Evolutionary conservation across 2,329 filamentous ascomycete genomes (phyloP).

Genomic region (Exophiala alcalophila): DNA sequence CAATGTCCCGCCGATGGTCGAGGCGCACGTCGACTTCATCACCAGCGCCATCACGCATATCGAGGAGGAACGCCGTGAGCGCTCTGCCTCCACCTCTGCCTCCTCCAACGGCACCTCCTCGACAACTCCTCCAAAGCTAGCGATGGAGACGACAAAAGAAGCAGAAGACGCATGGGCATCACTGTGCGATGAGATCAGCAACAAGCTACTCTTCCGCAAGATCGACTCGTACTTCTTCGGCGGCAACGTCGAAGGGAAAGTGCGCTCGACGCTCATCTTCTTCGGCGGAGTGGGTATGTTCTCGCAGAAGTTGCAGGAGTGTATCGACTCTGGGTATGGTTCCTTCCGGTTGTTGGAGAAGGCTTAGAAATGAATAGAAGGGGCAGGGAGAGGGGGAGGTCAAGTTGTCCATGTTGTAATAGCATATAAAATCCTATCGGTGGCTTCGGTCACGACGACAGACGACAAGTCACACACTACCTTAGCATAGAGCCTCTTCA

Average conservation of each 20-base stretch:
- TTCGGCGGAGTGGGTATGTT: constrained; percentile 19
- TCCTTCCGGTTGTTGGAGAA: constrained; percentile 4
- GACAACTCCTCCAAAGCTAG: constrained; percentile 31
- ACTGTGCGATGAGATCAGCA: constrained; percentile 29
- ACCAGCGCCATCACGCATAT: constrained; percentile 7
- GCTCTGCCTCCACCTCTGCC: too few species aligned
- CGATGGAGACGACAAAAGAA: constrained; percentile 28
- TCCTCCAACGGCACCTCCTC: too few species aligned
- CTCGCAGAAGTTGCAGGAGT: constrained; percentile 13
- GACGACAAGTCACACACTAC: too few species aligned
- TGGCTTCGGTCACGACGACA: too few species aligned
- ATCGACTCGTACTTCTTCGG: constrained; percentile 55
- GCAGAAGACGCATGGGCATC: constrained; percentile 50
- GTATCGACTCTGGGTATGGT: constrained; percentile 5
- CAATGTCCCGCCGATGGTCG: constrained; percentile 55
- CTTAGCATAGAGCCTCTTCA: too few species aligned
- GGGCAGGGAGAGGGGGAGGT: too few species aligned
- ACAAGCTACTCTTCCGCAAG: constrained; percentile 35
- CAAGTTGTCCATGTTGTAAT: too few species aligned
- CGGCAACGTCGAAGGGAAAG: constrained; percentile 53
- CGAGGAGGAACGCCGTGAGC: constrained; percentile 40
- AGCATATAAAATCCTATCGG: too few species aligned
- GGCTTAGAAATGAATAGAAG: background rate
- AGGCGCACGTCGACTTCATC: constrained; percentile 55
- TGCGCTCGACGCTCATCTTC: constrained; percentile 13